phyloP scores from a whole-genome alignment of 78 protist species.

The Dictyostelium discoideum region dicty_2.7 NC_007089.4:1889001-1889500 shows the following conservation, averaged over 20 bases:
- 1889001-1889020: conserved; percentile 36
- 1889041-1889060: conserved; percentile 33
- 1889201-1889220: conserved; percentile 20
- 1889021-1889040: conserved; percentile 21
- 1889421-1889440: conserved; percentile 64
- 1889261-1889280: conserved; percentile 33
- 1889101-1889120: conserved; percentile 6
- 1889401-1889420: conserved; percentile 74
- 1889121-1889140: conserved; percentile 11
- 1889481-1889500: neutral
- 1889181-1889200: conserved; percentile 48
- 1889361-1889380: conserved; percentile 50
- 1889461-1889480: neutral
- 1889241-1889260: conserved; percentile 1
- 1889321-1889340: conserved; percentile 49
- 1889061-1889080: conserved; percentile 50
- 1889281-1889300: conserved; percentile 4
- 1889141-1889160: conserved; percentile 16
- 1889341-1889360: conserved; percentile 36
- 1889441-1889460: conserved; percentile 36
- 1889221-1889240: conserved; percentile 27
- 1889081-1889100: conserved; percentile 33
- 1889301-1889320: conserved; percentile 61
- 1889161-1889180: conserved; percentile 22
- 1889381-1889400: conserved; percentile 55